Base-by-base conservation (phyloP, 805 yeast species). In the Metahyphopichia silvanorum region DNA sequence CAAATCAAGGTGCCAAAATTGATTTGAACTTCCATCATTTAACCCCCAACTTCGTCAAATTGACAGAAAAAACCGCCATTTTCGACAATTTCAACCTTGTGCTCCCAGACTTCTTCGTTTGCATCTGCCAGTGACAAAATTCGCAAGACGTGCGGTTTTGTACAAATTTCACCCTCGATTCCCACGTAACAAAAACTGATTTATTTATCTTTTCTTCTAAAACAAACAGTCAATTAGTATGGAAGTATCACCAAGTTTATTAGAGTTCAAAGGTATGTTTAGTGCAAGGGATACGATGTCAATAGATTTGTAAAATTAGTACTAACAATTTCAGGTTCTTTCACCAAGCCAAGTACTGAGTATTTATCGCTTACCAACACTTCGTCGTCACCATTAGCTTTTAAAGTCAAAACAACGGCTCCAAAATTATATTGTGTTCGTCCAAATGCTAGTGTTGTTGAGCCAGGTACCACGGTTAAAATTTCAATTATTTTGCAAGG, bases 321-420 rank as follows among this genome's bases (percentile, higher is more conserved):
- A 21, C 22, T 21, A 21, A 21, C 22, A 11, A 21, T 20, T 25
- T 11, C 45, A 82, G 94, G 89, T 39, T 87, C 94, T 27, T 79
- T 86, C 56, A 75, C 84, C 44, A 71, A 75, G 47, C 79, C 83
- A 45, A 74, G 82, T 26, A 82, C 93, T 12, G 82, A 80, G 54
- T 63, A 69, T 35, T 67, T 80, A 49, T 57, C 64, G 27, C 70
- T 80, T 43, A 56, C 71, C 60, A 81, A 79, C 47, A 66, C 82
- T 25, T 59, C 76, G 11, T 69, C 69, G 34, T 65, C 78, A 20
- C 70, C 80, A 27, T 63, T 77, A 49, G 96, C 96, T 19, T 93
- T 87, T 73, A 93, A 93, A 68, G 97, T 93, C 54, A 93, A 91
- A 67, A 91, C 98, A 28, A 93, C 98, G 5, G 97, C 98, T 7